Evolutionary conservation across 352 stramenopile species (phyloP).

Genomic region (Phytophthora tubulina): DNA sequence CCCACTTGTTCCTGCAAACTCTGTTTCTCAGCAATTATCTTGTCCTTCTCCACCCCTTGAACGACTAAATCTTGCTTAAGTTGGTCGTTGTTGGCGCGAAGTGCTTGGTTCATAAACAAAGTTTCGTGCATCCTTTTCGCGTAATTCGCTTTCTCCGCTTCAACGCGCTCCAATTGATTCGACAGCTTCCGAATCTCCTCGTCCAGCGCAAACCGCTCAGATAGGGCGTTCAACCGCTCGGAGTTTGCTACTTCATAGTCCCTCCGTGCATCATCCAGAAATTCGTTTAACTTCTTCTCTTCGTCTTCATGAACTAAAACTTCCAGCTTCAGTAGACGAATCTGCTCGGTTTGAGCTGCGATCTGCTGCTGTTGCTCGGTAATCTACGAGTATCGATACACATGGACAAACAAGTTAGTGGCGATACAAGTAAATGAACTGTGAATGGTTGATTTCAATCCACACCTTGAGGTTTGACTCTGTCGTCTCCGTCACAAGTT

Average conservation of each 20-base stretch:
- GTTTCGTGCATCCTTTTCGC: conserved; percentile 79
- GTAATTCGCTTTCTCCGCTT: conserved; percentile 67
- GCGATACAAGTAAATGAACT: too few species aligned
- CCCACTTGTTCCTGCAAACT: conserved; percentile 46
- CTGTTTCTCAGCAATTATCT: conserved; percentile 53
- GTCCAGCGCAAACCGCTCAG: conserved; percentile 65
- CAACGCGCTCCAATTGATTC: conserved; percentile 55
- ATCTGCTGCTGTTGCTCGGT: conserved; percentile 50
- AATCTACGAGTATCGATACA: conserved; percentile 35
- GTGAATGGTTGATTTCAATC: too few species aligned
- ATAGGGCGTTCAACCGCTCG: conserved; percentile 70
- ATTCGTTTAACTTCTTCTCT: conserved; percentile 66
- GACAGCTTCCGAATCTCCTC: conserved; percentile 75
- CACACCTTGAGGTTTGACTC: conserved; percentile 47
- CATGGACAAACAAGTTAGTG: too few species aligned
- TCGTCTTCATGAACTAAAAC: conserved; percentile 76
- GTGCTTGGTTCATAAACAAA: conserved; percentile 80
- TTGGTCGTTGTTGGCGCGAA: conserved; percentile 68
- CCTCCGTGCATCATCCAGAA: conserved; percentile 63
- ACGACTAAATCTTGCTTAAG: conserved; percentile 70
- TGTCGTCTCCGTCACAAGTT: conserved; percentile 53
- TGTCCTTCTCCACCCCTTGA: conserved; percentile 70
- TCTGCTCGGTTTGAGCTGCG: conserved; percentile 49
- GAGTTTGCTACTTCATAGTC: conserved; percentile 78
- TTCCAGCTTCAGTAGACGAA: conserved; percentile 72